Evolutionary conservation across 2,329 filamentous ascomycete genomes (phyloP).

Genomic region (Aspergillus hiratsukae): DNA sequence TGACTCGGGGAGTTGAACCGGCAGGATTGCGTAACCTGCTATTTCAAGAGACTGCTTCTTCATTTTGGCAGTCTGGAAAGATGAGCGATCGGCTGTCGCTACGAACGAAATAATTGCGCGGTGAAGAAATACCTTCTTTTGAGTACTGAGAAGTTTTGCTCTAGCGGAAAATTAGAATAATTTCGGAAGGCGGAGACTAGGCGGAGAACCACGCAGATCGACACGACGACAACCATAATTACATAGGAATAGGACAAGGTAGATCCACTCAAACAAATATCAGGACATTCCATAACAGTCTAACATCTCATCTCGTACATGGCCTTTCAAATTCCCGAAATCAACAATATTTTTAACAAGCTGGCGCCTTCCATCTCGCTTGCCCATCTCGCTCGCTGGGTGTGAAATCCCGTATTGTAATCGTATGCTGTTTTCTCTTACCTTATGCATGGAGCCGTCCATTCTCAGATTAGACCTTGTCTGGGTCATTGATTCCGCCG

Average conservation of each 20-base stretch:
- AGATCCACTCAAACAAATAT: neutral
- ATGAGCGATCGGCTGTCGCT: neutral
- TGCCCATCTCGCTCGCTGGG: neutral
- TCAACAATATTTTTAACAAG: neutral
- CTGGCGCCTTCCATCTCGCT: neutral
- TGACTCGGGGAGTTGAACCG: slow-evolving; percentile 61
- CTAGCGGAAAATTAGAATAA: slow-evolving; percentile 15
- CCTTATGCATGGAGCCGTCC: neutral
- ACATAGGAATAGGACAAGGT: neutral
- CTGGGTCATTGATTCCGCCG: slow-evolving; percentile 64
- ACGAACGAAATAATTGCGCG: neutral
- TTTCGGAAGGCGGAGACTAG: slow-evolving; percentile 13
- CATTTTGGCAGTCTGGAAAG: slow-evolving; percentile 24
- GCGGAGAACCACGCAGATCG: neutral
- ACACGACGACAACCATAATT: neutral
- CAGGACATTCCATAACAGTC: neutral
- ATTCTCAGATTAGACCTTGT: slow-evolving; percentile 42
- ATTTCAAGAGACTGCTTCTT: slow-evolving; percentile 38
- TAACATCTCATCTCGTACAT: neutral
- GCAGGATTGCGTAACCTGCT: slow-evolving; percentile 64
- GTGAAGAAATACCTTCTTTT: neutral
- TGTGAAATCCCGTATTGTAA: neutral
- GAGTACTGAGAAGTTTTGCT: neutral
- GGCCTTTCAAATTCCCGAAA: neutral
- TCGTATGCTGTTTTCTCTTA: neutral